Evolutionary conservation across 768 basidiomycete genomes (phyloP).

Genomic region (Terana coerulea): DNA sequence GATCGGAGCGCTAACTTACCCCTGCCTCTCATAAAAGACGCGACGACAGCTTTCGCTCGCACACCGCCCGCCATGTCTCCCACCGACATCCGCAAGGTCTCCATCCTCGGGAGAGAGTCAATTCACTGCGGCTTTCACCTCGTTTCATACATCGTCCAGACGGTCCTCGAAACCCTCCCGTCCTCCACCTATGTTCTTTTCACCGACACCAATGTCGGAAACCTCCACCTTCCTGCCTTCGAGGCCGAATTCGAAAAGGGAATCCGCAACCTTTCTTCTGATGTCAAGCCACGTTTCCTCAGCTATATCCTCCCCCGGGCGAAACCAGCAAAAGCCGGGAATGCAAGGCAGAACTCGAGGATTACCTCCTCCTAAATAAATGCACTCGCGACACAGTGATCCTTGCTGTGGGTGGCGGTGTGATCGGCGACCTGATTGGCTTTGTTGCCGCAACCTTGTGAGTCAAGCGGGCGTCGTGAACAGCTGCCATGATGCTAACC

Average conservation of each 20-base stretch:
- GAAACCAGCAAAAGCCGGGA: constrained; percentile 90
- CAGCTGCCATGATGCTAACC: background rate
- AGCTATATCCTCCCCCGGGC: constrained; percentile 81
- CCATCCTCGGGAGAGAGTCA: constrained; percentile 78
- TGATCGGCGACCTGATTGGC: constrained; percentile 94
- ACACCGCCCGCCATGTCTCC: constrained; percentile 14
- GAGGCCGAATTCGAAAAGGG: constrained; percentile 55
- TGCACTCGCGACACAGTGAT: constrained; percentile 94
- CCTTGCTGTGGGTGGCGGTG: constrained; percentile 92
- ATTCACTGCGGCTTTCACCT: constrained; percentile 96
- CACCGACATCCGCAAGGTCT: constrained; percentile 69
- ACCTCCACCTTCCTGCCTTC: constrained; percentile 70
- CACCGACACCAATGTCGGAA: constrained; percentile 89
- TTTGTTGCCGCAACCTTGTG: constrained; percentile 97
- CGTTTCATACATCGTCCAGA: constrained; percentile 76
- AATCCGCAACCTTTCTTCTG: constrained; percentile 25
- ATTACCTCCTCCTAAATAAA: constrained; percentile 81
- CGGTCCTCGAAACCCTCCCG: constrained; percentile 63
- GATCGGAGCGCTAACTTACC: constrained; percentile 4
- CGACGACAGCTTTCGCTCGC: background rate
- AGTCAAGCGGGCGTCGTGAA: constrained; percentile 30
- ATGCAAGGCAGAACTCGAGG: constrained; percentile 91
- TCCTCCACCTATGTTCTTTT: constrained; percentile 89
- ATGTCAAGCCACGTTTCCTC: constrained; percentile 60
- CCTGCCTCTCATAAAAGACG: background rate